Evolutionary conservation across 306 rosid genomes (phyloP), one percentile per base, ranked within the genome.

Genomic region (Prunus padus): DNA sequence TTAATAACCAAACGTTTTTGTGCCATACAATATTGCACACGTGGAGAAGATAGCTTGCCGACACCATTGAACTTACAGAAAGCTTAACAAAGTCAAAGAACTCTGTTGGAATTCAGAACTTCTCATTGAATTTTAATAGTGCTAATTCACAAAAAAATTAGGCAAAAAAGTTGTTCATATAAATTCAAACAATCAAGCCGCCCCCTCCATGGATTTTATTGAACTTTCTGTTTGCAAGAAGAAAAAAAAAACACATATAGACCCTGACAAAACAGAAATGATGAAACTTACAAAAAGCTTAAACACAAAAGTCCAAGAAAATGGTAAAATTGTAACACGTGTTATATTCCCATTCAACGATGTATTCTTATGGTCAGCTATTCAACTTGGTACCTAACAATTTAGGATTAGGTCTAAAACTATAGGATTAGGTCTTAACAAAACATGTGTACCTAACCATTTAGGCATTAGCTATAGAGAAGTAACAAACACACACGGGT

Each of bases 171-270:
- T 55, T 20, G 16, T 37, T 6, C 9, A 15, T 14, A 26, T 68
- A 30, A 71, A 15, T 50, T 65, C 68, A 28, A 72, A 55, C 62
- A 54, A 5, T 62, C 73, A 55, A 65, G 45, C 82, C 72, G 82
- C 49, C 82, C 70, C 13, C 20, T 12, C 55, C 54, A 2, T 7
- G 5, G 20, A 66, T 45, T 46, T 47, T 19, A 45, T 44, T 67
- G 20, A 22, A 22, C 33, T 67, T 45, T 67, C 25, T 54, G 18
- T 11, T 66, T 22, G 2, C 2, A n/a, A n/a, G 9, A 65, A 55
- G 14, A 20, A 20, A 5, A 8, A 2, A 2, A 40, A 23, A 20
- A 11, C 42, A 28, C 15, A 40, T 40, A 3, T 11, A 44, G 50
- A 15, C 44, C 15, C 70, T 19, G 70, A 65, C 70, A 42, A 11